Base-by-base conservation (phyloP, 2,329 filamentous ascomycete genomes). In the Nemania abortiva region DNA sequence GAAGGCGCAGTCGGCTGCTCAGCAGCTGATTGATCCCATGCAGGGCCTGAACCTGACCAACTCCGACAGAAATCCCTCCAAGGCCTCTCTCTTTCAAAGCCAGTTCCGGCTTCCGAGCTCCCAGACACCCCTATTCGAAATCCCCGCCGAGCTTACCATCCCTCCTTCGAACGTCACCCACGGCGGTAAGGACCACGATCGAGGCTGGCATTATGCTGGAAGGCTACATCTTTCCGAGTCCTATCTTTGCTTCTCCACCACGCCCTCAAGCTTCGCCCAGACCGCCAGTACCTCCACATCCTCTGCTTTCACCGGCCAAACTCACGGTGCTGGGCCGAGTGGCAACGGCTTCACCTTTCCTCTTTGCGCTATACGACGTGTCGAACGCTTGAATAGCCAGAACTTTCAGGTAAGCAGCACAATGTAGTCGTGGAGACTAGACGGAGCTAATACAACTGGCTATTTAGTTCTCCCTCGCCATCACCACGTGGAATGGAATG, bases 281-380 rank as follows among this genome's bases (percentile, higher is more conserved):
- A 91, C 91, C 0, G 92, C 95, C 18, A 97, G 90, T 79, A 89
- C 92, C 22, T 91, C 89, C 71, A 91, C 92, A 0, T 95, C 94
- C 22, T 93, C 91, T 55, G 89, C 90, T 66, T 98, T 97, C 82
- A 97, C 94, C 3, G 96, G 95, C 18, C 93, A 97, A 80, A 98
- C 95, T 31, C 92, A 97, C 78, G 94, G 96, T 68, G 93, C 93
- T 24, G 96, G 96, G 0, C 95, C 96, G 3, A 93, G 93, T 64
- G 95, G 95, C 47, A 98, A 98, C 84, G 96, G 96, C 69, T 98
- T 99, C 81, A 98, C 93, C 1, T 89, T 98, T 64, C 96, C 96
- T 4, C 87, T 99, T 24, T 98, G 93, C 80, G 92, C 94, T 61
- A 95, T 99, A 75, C 88, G 96, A 71, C 88, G 95, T 60, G 96